A percentile compares a stretch with the other conserved stretches of the same genome.
phyloP scores from a whole-genome alignment of 1,284 basidiomycete species.

The Vanrija humicola region DNA sequence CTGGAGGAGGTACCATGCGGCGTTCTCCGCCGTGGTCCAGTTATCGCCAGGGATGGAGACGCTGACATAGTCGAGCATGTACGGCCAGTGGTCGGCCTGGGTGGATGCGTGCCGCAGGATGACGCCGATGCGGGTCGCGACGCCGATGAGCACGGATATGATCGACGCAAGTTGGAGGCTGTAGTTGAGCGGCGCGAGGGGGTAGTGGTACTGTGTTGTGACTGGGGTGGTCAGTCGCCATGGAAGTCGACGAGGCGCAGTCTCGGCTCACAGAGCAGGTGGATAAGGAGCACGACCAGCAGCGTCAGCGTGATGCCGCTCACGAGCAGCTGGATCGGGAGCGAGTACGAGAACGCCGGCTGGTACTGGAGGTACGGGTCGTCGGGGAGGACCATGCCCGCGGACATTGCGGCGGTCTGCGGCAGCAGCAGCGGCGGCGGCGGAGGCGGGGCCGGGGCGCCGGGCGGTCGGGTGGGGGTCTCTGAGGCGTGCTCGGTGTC shows the following conservation, averaged over 20 bases:
- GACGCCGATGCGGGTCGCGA: conserved; percentile 71
- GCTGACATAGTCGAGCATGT: conserved; percentile 87
- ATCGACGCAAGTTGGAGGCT: conserved; percentile 80
- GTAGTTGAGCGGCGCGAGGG: conserved; percentile 87
- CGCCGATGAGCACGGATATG: conserved; percentile 68
- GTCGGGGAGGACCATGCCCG: not conserved
- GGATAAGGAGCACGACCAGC: conserved; percentile 79
- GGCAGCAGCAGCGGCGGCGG: too few relatives aligned
- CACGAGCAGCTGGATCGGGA: conserved; percentile 86
- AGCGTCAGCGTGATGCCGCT: conserved; percentile 84
- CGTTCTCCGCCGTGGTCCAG: conserved; percentile 68
- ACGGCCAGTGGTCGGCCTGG: conserved; percentile 79
- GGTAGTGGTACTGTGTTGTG: conserved; percentile 94
- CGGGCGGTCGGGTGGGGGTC: not conserved
- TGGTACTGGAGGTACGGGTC: conserved; percentile 75
- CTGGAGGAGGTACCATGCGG: conserved; percentile 83
- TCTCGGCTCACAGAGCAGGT: conserved; percentile 62
- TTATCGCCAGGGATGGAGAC: conserved; percentile 67
- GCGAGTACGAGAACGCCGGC: conserved; percentile 74
- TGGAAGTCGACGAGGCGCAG: not conserved
- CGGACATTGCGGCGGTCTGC: not conserved
- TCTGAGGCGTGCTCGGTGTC: too few relatives aligned
- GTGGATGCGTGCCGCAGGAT: conserved; percentile 61
- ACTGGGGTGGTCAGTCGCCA: conserved; percentile 44
- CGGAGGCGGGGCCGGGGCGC: not conserved